Evolutionary conservation across 2,329 filamentous ascomycete species (phyloP), one percentile per base, ranked within the genome.

Genomic region (Trichoderma guizhouense): DNA sequence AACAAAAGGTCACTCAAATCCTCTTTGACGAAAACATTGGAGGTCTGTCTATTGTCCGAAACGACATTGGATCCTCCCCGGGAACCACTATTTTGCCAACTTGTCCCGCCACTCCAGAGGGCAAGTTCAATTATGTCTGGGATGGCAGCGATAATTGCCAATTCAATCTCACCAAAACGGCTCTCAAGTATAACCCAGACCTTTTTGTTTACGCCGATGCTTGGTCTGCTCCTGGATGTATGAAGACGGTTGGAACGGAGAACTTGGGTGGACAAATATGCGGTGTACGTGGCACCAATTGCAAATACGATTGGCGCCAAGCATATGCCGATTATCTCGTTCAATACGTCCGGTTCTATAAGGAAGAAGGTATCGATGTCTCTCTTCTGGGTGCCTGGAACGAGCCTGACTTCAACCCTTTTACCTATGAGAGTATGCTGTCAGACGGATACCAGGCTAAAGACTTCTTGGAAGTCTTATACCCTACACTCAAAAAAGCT

Each of bases 351-450:
- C 43, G 28, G 15, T 69, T 69, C n/a, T 69, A 69, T 11, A 69
- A 69, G 14, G 55, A 69, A 61, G 55, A 69, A 15, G 66, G 66
- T 24, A 61, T 69, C 24, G 66, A 69, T 14, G 39, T 69, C n/a
- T 69, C 66, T 14, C 66, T 69, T 51, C 26, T 69, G 28, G 66
- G 66, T 15, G 66, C 66, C 18, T 69, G 66, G 66, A 69, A 69
- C 21, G 66, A 69, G 55, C 66, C 66, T 24, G 66, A 69, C 26
- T 69, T 69, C 26, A 69, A 69, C 11, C 66, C 66, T 3, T 69
- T 69, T 51, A 69, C 66, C 28, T 69, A 69, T 51, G 66, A 69
- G 66, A 69, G 66, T n/a, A 69, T 69, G 66, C 55, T 69, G 12
- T 69, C 66, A n/a, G 66, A 69, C 11, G 66, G 66, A 34, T 69